These are phyloP conservation scores for Auxenochlorella pyrenoidosa DNA, from an alignment of 139 green algal species.

Conservation along the genomic window DNA sequence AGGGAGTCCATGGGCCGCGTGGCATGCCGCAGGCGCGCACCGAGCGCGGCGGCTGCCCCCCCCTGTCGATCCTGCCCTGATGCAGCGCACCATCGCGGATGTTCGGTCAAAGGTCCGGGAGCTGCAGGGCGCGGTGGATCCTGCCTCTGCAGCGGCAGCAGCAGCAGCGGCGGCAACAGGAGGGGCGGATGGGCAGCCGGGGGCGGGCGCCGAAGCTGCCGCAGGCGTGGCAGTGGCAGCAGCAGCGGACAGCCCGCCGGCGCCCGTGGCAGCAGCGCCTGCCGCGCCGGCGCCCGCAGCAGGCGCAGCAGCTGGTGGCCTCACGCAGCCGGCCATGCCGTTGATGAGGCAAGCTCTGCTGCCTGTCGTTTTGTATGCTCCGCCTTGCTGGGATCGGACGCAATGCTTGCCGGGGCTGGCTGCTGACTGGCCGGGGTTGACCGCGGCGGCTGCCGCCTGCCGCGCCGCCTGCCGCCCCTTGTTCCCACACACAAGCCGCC, in stretches of 20 bases:
- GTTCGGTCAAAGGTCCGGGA: conserved; percentile 44
- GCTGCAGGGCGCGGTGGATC: conserved; percentile 5
- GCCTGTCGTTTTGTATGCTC: no score
- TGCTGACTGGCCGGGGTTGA: no score
- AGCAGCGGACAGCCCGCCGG: background rate
- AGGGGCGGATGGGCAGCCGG: background rate
- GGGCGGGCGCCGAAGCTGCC: no score
- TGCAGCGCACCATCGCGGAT: conserved; percentile 39
- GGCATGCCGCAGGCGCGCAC: no score
- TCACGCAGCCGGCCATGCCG: no score
- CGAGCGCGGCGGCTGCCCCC: background rate
- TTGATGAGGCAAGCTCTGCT: no score
- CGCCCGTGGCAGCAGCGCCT: background rate
- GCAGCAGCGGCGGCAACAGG: background rate
- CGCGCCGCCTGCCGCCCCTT: background rate
- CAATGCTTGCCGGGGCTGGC: no score
- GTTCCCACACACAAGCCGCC: background rate
- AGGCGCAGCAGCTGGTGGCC: background rate
- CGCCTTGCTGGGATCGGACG: no score
- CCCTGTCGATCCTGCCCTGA: background rate
- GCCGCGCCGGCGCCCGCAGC: no score
- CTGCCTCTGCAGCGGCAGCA: background rate
- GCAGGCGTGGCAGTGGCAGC: background rate
- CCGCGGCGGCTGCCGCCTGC: background rate
- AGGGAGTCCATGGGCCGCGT: no score